Evolutionary conservation across 192 early-diverging fungal genomes (phyloP), one percentile per base, ranked within the genome.

Genomic region (Backusella liffmaniae): DNA sequence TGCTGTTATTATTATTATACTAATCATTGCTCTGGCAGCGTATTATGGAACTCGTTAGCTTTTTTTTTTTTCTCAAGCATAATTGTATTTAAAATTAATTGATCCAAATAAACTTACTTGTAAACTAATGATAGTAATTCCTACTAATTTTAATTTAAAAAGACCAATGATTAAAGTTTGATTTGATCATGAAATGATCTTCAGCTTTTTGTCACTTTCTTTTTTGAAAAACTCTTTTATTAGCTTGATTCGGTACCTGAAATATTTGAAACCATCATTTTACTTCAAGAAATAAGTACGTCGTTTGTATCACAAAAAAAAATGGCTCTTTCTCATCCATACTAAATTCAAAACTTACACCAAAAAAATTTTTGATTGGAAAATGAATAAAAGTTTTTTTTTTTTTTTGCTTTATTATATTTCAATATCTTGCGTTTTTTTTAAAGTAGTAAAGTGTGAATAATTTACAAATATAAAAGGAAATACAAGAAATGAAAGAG

Each of bases 1-100:
- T 41, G 44, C 83, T 15, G 66, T 83, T 10, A 65, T 85, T 53
- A 6, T 86, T 6, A 80, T 86, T 41, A 83, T 88, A n/a, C 37
- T 89, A 56, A 77, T 83, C 12, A 44, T 88, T 36, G 56, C 87
- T 30, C 39, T 88, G 3, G 56, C 56, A 62, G 56, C 26, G 26
- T 62, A 62, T 62, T 62, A 10, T 62, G 10, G 2, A 29, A 23
- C 10, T 62, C 56, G 8, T 62, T 29, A 62, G n/a, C 18, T 12
- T 8, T 62, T 62, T 4, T 29, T 29, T 21, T 30, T 62, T 29
- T 29, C 9, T 62, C 26, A 29, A 62, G 23, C 10, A 62, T 23
- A 59, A 59, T 59, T 29, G 16, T 49, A 49, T 6, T 49, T 49
- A 49, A 49, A 49, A 7, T 49, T 49, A 49, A 49, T 49, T 49